phyloP scores from a whole-genome alignment of 2,329 filamentous ascomycete genomes.

The Seiridium cupressi region DNA sequence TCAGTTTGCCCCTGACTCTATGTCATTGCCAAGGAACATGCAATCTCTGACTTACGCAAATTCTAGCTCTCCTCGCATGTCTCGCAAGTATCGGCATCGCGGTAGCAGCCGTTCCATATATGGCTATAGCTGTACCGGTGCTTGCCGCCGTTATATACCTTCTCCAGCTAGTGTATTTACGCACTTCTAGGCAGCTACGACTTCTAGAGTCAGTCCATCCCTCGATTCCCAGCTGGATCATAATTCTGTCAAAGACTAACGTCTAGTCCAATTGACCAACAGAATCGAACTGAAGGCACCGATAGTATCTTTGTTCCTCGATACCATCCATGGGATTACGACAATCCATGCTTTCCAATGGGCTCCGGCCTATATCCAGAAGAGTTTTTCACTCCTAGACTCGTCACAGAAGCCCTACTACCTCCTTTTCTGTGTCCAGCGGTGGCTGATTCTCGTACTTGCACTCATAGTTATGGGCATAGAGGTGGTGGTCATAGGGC shows the following conservation, averaged over 20 bases:
- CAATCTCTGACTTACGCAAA: neutral
- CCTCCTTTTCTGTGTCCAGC: neutral
- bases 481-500: neutral
- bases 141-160: slow-evolving; percentile 29
- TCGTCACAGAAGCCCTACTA: neutral
- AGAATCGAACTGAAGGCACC: neutral
- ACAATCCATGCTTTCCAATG: neutral
- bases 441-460: neutral
- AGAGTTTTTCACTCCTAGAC: neutral
- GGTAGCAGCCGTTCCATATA: slow-evolving; percentile 3
- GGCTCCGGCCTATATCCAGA: neutral
- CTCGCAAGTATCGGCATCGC: slow-evolving; percentile 5
- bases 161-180: slow-evolving; percentile 44
- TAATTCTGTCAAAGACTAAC: neutral
- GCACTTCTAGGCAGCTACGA: slow-evolving; percentile 42
- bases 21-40: neutral
- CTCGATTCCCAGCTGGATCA: neutral
- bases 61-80: neutral
- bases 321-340: neutral
- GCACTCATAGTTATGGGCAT: neutral
- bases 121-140: neutral
- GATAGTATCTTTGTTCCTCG: neutral
- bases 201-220: slow-evolving; percentile 36
- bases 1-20: neutral
- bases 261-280: neutral